Base-by-base conservation (phyloP, 306 rosid genomes). In the Hylodesmum podocarpum region DNA sequence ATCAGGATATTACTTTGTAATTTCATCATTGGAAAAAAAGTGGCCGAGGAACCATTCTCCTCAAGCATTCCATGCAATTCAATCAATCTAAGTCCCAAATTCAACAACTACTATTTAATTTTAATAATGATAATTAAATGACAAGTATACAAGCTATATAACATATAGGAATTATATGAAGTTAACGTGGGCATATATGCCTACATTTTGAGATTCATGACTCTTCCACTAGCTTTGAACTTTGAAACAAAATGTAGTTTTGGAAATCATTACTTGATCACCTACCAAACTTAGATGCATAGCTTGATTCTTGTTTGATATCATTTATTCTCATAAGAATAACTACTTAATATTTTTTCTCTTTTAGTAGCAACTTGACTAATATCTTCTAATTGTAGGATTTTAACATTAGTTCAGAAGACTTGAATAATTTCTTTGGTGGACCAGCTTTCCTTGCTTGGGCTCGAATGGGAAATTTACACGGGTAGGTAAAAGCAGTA, bases 391-490 rank as follows among this genome's bases (percentile, higher is more conserved):
- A 72, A 70, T 81, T 79, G 78, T 83, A 94, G 98, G 95, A 86
- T 73, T 91, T 92, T 78, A 94, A 94, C 63, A 82, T 92, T 66
- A 85, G 85, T 57, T 82, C 84, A 43, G 86, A 83, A 68, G 92
- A 86, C 73, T 84, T 92, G 85, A 83, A 92, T 41, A 73, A 81
- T 85, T 94, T 89, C 88, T 92, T 94, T 78, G 95, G 98, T 82
- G 98, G 98, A 84, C 93, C 98, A 70, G 96, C 97, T 70, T 94
- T 94, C 86, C 97, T 94, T 83, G 97, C 98, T 18, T 94, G 98
- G 98, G 98, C 98, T 72, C 97, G 97, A 80, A 90, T 94, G 98
- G 98, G 97, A 81, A 94, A 94, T 81, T 84, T 94, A 75, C 98
- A 92, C 72, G 92, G 96, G 97, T 94, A 83, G 78, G 97, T 92